Evolutionary conservation across 768 basidiomycete species (phyloP).

Genomic region (Collybia nuda): DNA sequence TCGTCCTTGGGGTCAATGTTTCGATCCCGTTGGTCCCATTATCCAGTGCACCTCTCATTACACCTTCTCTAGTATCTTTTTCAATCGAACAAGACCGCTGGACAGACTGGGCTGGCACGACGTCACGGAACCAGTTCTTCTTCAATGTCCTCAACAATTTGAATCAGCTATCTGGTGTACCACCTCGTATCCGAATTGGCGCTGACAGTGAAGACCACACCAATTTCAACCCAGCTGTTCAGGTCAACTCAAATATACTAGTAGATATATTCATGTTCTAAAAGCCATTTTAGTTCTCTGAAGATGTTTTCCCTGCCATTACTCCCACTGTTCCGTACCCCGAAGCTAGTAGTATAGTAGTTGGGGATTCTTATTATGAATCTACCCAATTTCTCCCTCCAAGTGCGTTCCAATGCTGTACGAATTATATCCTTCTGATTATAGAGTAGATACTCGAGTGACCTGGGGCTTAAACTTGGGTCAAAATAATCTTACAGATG

Average conservation of each 20-base stretch:
- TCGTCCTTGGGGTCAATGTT: slow-evolving; percentile 23
- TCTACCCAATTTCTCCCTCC: slow-evolving; percentile 16
- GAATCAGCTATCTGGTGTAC: slow-evolving; percentile 44
- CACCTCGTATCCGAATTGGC: slow-evolving; percentile 58
- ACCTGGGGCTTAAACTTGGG: slow-evolving; percentile 73
- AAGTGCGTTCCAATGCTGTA: not conserved
- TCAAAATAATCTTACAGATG: slow-evolving; percentile 46
- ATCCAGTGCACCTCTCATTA: slow-evolving; percentile 31
- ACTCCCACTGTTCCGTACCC: slow-evolving; percentile 58
- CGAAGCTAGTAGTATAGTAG: slow-evolving; percentile 56
- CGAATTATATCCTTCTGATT: too few species aligned
- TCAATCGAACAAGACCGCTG: slow-evolving; percentile 73
- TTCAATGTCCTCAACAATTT: slow-evolving; percentile 59
- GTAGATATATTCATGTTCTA: not conserved
- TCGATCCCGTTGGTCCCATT: slow-evolving; percentile 40
- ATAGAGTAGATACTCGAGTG: slow-evolving; percentile 50
- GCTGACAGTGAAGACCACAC: slow-evolving; percentile 61
- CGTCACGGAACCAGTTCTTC: slow-evolving; percentile 54
- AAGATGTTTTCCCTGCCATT: slow-evolving; percentile 47
- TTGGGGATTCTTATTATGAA: slow-evolving; percentile 56
- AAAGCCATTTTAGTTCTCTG: slow-evolving; percentile 32
- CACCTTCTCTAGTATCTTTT: slow-evolving; percentile 54
- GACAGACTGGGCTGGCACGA: slow-evolving; percentile 62
- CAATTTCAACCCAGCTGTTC: slow-evolving; percentile 45
- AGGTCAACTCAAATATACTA: slow-evolving; percentile 27